Conservation (phyloP, 768 basidiomycete species). For the Tricholoma terreum region DNA sequence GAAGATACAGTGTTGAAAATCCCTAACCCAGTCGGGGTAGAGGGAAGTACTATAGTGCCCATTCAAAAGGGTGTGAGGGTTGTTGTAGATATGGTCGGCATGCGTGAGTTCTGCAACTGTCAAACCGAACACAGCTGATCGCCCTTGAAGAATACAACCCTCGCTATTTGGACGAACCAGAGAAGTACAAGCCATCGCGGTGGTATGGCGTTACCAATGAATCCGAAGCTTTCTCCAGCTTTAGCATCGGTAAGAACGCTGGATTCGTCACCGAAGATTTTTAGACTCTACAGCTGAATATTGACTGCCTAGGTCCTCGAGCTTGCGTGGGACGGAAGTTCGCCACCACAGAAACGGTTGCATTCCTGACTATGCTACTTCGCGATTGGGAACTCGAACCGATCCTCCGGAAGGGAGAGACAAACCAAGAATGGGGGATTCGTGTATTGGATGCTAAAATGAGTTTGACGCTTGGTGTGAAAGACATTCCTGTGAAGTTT, state of each 20-base stretch:
- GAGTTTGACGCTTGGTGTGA: slow-evolving; percentile 33
- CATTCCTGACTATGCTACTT: slow-evolving; percentile 49
- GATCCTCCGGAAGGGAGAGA: slow-evolving; percentile 37
- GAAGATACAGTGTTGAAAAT: slow-evolving; percentile 41
- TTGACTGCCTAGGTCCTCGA: slow-evolving; percentile 33
- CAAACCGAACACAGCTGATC: background rate
- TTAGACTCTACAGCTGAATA: background rate
- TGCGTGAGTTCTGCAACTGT: slow-evolving; percentile 34
- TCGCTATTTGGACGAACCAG: slow-evolving; percentile 46
- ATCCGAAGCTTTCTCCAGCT: slow-evolving; percentile 44
- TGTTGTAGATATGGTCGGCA: slow-evolving; percentile 47
- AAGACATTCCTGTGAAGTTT: slow-evolving; percentile 31
- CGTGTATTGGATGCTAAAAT: slow-evolving; percentile 38
- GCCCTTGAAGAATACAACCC: slow-evolving; percentile 43
- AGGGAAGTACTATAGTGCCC: slow-evolving; percentile 34
- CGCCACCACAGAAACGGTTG: slow-evolving; percentile 48
- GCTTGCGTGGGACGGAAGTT: slow-evolving; percentile 57
- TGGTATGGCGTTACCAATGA: slow-evolving; percentile 44
- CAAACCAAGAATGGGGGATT: slow-evolving; percentile 33
- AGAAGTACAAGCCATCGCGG: slow-evolving; percentile 47
- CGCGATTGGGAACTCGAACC: slow-evolving; percentile 54
- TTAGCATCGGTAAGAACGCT: slow-evolving; percentile 36
- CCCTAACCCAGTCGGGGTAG: slow-evolving; percentile 38
- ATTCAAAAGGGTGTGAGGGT: slow-evolving; percentile 40
- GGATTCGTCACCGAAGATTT: background rate